A percentile compares a stretch with the other conserved stretches of the same genome.
Conservation (phyloP, 2,329 filamentous ascomycete genomes). For the Cordyceps fumosorosea region DNA sequence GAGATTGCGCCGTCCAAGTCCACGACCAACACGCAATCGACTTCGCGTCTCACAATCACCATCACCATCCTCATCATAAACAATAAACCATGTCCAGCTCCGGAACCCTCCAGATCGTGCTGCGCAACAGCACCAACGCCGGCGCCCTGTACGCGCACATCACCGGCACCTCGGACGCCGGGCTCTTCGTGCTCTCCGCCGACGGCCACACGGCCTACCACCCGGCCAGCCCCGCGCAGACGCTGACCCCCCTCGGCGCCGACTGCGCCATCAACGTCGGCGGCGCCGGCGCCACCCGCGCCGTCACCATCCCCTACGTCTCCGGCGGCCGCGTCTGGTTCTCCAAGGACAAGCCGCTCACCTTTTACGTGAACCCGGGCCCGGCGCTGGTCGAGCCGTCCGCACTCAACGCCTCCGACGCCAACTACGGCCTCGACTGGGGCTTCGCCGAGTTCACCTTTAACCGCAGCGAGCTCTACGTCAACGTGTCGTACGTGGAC, state of each 20-base stretch:
- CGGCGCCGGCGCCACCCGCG: constrained; percentile 50
- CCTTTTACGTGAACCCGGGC: constrained; percentile 64
- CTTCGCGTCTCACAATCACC: background rate
- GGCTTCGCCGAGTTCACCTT: constrained; percentile 65
- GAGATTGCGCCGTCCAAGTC: background rate
- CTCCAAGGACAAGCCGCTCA: constrained; percentile 51
- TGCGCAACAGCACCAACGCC: constrained; percentile 60
- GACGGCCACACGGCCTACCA: constrained; percentile 62
- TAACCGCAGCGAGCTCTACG: constrained; percentile 54
- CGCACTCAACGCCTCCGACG: constrained; percentile 57
- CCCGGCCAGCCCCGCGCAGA: constrained; percentile 49
- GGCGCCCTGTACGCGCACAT: constrained; percentile 58
- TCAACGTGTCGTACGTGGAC: constrained; percentile 69
- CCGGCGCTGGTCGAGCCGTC: constrained; percentile 70
- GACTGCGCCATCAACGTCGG: constrained; percentile 61
- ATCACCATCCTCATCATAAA: background rate
- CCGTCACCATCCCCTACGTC: constrained; percentile 61
- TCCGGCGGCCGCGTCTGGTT: constrained; percentile 70
- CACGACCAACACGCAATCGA: no score
- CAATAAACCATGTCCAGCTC: constrained; percentile 15
- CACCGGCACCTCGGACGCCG: constrained; percentile 55
- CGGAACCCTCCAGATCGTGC: constrained; percentile 48
- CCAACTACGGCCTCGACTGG: constrained; percentile 57
- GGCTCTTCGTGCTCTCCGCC: constrained; percentile 54
- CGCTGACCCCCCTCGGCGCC: constrained; percentile 43